Percentiles rank a stretch among this genome's conserved stretches.
These are phyloP conservation scores for Sarocladiaceae sp. DNA, from an alignment of 2,329 filamentous ascomycete species.

Conservation along the genomic window DNA sequence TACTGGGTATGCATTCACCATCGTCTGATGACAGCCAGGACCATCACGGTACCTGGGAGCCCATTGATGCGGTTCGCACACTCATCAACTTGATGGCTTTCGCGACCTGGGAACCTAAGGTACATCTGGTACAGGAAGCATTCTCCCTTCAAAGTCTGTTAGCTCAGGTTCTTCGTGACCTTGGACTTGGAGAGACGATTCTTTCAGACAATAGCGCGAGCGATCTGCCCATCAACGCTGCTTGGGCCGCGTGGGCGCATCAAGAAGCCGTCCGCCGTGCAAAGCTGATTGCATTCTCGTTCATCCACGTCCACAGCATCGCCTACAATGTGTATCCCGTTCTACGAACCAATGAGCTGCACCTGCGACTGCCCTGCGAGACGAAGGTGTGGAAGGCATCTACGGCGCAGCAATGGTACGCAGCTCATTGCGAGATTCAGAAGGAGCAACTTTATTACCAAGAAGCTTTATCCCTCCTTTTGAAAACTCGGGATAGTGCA, in stretches of 20 bases:
- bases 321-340: slow-evolving; percentile 32
- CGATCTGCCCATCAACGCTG: slow-evolving; percentile 6
- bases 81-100: slow-evolving; percentile 31
- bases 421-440: slow-evolving; percentile 18
- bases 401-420: slow-evolving; percentile 22
- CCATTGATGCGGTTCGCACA: slow-evolving; percentile 26
- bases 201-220: not conserved
- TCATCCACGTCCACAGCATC: slow-evolving; percentile 31
- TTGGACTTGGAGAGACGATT: slow-evolving; percentile 23
- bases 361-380: slow-evolving; percentile 26
- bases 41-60: slow-evolving; percentile 18
- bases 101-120: slow-evolving; percentile 30
- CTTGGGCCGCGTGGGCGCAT: slow-evolving; percentile 25
- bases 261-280: slow-evolving; percentile 27
- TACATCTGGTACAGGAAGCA: slow-evolving; percentile 25
- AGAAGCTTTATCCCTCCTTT: slow-evolving; percentile 26
- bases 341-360: slow-evolving; percentile 28
- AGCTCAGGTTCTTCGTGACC: slow-evolving; percentile 25
- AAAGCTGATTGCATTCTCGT: slow-evolving; percentile 31
- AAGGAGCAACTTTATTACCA: slow-evolving; percentile 30
- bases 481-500: slow-evolving; percentile 21
- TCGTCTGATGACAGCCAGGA: not conserved
- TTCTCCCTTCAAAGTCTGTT: slow-evolving; percentile 27
- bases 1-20: slow-evolving; percentile 9
- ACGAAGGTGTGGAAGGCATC: slow-evolving; percentile 31